phyloP scores from a whole-genome alignment of 257 asterid species.

The Solanum microdontum region DNA sequence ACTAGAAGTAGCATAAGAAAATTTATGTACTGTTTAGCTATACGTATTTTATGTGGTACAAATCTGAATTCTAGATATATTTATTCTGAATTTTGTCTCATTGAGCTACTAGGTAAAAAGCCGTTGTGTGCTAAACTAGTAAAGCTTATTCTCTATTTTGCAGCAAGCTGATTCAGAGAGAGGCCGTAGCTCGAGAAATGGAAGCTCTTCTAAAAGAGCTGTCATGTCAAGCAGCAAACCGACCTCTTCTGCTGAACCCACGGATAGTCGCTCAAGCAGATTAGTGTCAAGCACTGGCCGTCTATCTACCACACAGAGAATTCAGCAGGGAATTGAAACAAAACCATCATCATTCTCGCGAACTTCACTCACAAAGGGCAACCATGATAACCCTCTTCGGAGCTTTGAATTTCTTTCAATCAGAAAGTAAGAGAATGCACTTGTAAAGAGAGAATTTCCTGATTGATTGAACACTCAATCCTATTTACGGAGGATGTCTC shows the following conservation, averaged over 20 bases:
- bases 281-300: conserved; percentile 28
- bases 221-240: conserved; percentile 43
- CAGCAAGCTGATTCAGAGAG: conserved; percentile 68
- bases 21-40: not conserved
- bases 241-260: conserved; percentile 30
- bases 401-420: conserved; percentile 82
- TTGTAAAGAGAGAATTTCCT: conserved; percentile 14
- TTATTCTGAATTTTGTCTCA: not conserved
- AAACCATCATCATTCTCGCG: conserved; percentile 54
- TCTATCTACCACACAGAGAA: conserved; percentile 45
- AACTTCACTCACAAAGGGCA: conserved; percentile 32
- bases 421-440: conserved; percentile 16
- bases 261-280: conserved; percentile 28
- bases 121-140: not conserved
- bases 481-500: conserved; percentile 10
- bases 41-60: not conserved
- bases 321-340: conserved; percentile 38
- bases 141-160: conserved; percentile 4
- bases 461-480: conserved; percentile 6
- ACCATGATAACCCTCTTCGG: conserved; percentile 73
- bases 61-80: not conserved
- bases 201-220: conserved; percentile 67
- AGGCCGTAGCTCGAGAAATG: conserved; percentile 50
- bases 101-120: not conserved
- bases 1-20: not conserved